A percentile compares a stretch with the other conserved stretches of the same genome.
Conservation (phyloP, 2,329 filamentous ascomycete species). For the Pseudonectria foliicola region DNA sequence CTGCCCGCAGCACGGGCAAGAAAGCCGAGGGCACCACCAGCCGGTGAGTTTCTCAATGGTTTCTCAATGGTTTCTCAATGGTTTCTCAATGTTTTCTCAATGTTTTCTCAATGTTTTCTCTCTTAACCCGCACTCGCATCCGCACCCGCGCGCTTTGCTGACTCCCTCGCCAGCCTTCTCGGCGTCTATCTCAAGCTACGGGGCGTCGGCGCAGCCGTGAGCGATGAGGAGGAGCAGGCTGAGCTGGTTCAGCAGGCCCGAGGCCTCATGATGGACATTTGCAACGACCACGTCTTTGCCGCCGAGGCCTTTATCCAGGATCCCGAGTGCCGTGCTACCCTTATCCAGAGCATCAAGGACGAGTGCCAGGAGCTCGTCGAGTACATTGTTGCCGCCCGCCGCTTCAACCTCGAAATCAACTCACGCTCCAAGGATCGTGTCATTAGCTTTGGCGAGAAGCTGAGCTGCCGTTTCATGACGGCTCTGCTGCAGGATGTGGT, state of each 20-base stretch:
- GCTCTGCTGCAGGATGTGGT: slow-evolving; percentile 70
- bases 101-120: no score
- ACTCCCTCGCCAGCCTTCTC: slow-evolving; percentile 37
- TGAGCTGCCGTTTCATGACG: slow-evolving; percentile 89
- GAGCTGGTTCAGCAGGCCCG: slow-evolving; percentile 58
- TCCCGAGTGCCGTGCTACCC: slow-evolving; percentile 46
- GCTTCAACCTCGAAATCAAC: slow-evolving; percentile 69
- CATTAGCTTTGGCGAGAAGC: slow-evolving; percentile 90
- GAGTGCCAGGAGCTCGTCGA: slow-evolving; percentile 79
- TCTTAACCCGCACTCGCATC: neutral
- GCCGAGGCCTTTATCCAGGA: slow-evolving; percentile 57
- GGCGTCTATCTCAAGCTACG: slow-evolving; percentile 53
- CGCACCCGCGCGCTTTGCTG: slow-evolving; percentile 2
- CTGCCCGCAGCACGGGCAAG: slow-evolving; percentile 86
- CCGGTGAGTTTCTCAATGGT: slow-evolving; percentile 52
- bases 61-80: slow-evolving; percentile 30
- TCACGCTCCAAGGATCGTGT: slow-evolving; percentile 77
- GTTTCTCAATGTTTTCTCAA: no score
- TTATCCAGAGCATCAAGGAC: slow-evolving; percentile 60
- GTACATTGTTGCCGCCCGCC: slow-evolving; percentile 57
- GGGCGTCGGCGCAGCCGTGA: slow-evolving; percentile 44
- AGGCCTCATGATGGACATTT: slow-evolving; percentile 71
- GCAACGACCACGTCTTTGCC: slow-evolving; percentile 71
- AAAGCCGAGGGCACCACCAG: slow-evolving; percentile 95
- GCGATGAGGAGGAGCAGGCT: slow-evolving; percentile 44